Percentiles rank a stretch among this genome's conserved stretches.
Conservation (phyloP, 192 early-diverging fungal genomes). For the Umbelopsis sp. region DNA sequence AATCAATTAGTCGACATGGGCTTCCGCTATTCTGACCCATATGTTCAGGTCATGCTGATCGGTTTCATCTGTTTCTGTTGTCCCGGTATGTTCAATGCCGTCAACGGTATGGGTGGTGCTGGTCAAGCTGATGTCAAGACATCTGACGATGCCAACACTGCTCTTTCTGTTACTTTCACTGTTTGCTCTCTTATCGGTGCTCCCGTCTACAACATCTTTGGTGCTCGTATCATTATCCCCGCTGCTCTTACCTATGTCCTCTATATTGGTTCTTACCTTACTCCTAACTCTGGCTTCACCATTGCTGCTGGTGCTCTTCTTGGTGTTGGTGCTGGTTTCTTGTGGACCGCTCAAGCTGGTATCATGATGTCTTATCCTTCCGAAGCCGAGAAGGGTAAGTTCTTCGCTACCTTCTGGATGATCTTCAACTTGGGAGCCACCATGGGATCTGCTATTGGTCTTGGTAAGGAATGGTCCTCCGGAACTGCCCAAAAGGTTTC, state of each 20-base stretch:
- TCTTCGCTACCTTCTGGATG: constrained; percentile 86
- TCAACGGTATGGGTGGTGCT: constrained; percentile 64
- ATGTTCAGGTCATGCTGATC: constrained; percentile 64
- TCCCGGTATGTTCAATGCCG: constrained; percentile 77
- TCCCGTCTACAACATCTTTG: constrained; percentile 78
- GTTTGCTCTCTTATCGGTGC: constrained; percentile 78
- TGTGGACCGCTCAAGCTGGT: constrained; percentile 78
- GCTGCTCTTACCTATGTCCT: constrained; percentile 74
- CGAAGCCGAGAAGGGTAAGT: constrained; percentile 81
- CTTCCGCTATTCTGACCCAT: constrained; percentile 53
- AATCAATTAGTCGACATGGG: constrained; percentile 10
- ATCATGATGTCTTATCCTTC: constrained; percentile 88
- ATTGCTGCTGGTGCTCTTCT: constrained; percentile 79
- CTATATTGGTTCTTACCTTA: constrained; percentile 80
- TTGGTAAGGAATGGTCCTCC: constrained; percentile 70
- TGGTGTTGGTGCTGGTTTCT: constrained; percentile 81
- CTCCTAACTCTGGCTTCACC: constrained; percentile 58
- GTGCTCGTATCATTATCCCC: constrained; percentile 68
- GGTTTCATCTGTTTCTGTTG: constrained; percentile 79
- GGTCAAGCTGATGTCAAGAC: constrained; percentile 63
- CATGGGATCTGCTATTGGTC: constrained; percentile 74
- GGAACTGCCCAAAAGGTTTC: constrained; percentile 49
- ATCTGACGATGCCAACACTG: constrained; percentile 75
- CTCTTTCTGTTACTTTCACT: constrained; percentile 78
- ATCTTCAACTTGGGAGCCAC: constrained; percentile 85